A percentile compares a stretch with the other conserved stretches of the same genome.
Evolutionary conservation across 2,329 filamentous ascomycete genomes (phyloP).

Genomic region (Ophiosphaerella narmari): DNA sequence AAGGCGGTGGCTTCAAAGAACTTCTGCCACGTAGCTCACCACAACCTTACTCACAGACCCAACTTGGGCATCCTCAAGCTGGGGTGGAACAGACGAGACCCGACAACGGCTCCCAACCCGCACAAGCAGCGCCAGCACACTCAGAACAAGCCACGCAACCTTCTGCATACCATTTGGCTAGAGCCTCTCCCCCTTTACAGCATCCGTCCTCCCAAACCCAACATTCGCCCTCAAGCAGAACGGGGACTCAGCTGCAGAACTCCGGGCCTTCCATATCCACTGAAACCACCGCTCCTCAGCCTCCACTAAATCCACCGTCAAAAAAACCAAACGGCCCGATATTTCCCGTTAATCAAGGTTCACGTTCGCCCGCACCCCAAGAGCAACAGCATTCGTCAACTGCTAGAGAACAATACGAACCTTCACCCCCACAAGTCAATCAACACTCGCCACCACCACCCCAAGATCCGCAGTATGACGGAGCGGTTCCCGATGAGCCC

Average conservation of each 20-base stretch:
- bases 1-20: conserved; percentile 40
- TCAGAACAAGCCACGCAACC: conserved; percentile 21
- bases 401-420: conserved; percentile 10
- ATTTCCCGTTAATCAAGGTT: conserved; percentile 9
- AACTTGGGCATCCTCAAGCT: conserved; percentile 11
- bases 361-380: conserved; percentile 10
- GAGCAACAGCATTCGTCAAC: conserved; percentile 12
- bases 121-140: conserved; percentile 30
- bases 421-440: conserved; percentile 10
- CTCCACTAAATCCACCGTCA: conserved; percentile 28
- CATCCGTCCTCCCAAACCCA: too few species aligned
- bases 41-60: conserved; percentile 28
- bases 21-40: conserved; percentile 39
- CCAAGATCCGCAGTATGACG: conserved; percentile 24
- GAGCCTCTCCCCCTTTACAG: too few species aligned
- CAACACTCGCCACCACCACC: conserved; percentile 7
- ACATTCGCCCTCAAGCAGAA: too few species aligned
- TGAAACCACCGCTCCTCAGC: conserved; percentile 18
- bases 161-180: conserved; percentile 34
- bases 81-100: conserved; percentile 12
- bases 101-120: conserved; percentile 18
- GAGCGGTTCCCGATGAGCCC: conserved; percentile 32
- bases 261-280: conserved; percentile 29
- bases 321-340: conserved; percentile 32
- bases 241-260: not conserved